Conservation (phyloP, 805 yeast species). For the baker's yeast (Saccharomyces cerevisiae) region DNA sequence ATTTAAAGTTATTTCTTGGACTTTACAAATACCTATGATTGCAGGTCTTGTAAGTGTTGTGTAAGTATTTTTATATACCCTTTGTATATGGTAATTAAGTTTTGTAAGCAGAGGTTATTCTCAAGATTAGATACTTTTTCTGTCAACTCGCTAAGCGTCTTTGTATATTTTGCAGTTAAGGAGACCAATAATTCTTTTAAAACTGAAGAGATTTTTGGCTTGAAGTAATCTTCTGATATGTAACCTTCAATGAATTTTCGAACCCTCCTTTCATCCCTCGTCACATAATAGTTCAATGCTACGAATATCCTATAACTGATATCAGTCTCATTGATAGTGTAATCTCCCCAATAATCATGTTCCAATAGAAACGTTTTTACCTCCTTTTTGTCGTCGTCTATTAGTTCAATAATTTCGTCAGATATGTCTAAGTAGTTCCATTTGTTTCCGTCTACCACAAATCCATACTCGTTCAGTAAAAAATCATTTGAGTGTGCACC, state of each 20-base stretch:
- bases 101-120: constrained; percentile 8
- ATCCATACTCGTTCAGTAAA: constrained; percentile 81
- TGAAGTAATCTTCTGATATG: constrained; percentile 24
- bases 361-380: constrained; percentile 37
- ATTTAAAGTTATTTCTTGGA: background rate
- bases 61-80: constrained; percentile 16
- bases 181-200: background rate
- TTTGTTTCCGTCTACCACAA: constrained; percentile 45
- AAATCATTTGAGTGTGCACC: constrained; percentile 87
- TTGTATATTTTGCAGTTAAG: background rate
- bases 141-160: background rate
- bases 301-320: constrained; percentile 69
- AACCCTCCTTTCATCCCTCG: constrained; percentile 19
- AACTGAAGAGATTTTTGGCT: constrained; percentile 6
- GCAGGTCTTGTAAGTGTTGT: constrained; percentile 5
- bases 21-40: background rate
- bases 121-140: background rate
- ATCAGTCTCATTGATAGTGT: constrained; percentile 47
- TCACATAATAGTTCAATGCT: constrained; percentile 50
- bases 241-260: constrained; percentile 23
- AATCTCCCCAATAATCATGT: constrained; percentile 61
- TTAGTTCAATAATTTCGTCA: constrained; percentile 30
- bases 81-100: constrained; percentile 12
- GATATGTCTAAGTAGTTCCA: constrained; percentile 71
- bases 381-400: constrained; percentile 32